These are phyloP conservation scores for Aspergillus carbonarius DNA, from an alignment of 2,329 filamentous ascomycete genomes.

Conservation along the genomic window DNA sequence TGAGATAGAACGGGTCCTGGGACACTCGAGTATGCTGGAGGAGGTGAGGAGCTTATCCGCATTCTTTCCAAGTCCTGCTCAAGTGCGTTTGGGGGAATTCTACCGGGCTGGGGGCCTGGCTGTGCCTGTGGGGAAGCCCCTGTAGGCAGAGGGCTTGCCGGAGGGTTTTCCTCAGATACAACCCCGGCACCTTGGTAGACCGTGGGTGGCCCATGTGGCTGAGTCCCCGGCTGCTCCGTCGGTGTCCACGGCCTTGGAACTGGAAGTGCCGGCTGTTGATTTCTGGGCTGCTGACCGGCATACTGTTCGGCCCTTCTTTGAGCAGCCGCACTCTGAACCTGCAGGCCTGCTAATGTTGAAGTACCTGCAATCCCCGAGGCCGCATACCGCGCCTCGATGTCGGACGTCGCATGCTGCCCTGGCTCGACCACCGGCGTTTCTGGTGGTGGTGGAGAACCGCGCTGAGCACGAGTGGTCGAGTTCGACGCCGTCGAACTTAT, in stretches of 20 bases:
- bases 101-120: conserved; percentile 21
- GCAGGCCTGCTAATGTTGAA: conserved; percentile 74
- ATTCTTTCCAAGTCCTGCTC: conserved; percentile 84
- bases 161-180: conserved; percentile 51
- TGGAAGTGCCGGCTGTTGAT: conserved; percentile 32
- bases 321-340: conserved; percentile 74
- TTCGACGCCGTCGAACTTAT: conserved; percentile 83
- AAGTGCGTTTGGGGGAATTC: conserved; percentile 66
- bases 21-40: conserved; percentile 91
- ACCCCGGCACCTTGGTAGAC: conserved; percentile 85
- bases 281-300: conserved; percentile 48
- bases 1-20: conserved; percentile 50
- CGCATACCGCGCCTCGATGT: conserved; percentile 88
- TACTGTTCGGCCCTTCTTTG: conserved; percentile 81
- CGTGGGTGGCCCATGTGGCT: conserved; percentile 84
- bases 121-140: conserved; percentile 23
- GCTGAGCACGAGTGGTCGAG: conserved; percentile 85
- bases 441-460: conserved; percentile 90
- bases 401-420: conserved; percentile 67
- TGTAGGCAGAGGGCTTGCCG: conserved; percentile 26
- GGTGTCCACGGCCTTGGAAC: conserved; percentile 81
- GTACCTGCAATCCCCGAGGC: conserved; percentile 87
- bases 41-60: conserved; percentile 77
- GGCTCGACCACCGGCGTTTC: conserved; percentile 83
- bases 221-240: conserved; percentile 81